These are phyloP conservation scores for Hypoxylon intermedium DNA, from an alignment of 495 filamentous ascomycete genomes.

Conservation along the genomic window DNA sequence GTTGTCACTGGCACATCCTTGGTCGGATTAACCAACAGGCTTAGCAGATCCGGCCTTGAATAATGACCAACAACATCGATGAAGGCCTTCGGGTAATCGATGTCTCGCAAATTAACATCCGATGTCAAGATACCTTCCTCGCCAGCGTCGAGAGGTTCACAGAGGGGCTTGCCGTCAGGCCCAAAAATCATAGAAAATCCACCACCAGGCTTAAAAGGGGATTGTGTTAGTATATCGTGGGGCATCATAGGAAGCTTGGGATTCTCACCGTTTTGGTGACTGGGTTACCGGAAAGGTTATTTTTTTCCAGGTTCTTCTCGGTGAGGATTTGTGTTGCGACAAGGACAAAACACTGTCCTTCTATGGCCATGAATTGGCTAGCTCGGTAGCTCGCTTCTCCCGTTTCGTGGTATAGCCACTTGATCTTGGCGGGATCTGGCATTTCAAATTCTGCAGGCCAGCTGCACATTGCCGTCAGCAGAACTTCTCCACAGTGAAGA, in stretches of 20 bases:
- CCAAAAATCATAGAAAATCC: slow-evolving; percentile 61
- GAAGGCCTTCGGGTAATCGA: slow-evolving; percentile 50
- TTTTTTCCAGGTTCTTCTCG: slow-evolving; percentile 47
- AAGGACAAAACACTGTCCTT: slow-evolving; percentile 60
- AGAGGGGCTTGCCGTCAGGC: slow-evolving; percentile 59
- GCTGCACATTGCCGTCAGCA: slow-evolving; percentile 21
- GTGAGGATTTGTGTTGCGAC: slow-evolving; percentile 55
- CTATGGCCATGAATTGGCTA: slow-evolving; percentile 57
- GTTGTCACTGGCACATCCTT: slow-evolving; percentile 42
- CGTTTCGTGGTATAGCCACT: slow-evolving; percentile 44
- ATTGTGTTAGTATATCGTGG: slow-evolving; percentile 26
- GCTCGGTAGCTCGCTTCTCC: slow-evolving; percentile 45
- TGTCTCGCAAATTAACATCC: slow-evolving; percentile 53
- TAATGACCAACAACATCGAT: slow-evolving; percentile 61
- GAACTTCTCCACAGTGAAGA: slow-evolving; percentile 3
- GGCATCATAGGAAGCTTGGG: background rate
- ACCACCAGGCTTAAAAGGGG: slow-evolving; percentile 49
- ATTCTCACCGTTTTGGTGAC: slow-evolving; percentile 43
- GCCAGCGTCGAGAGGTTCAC: slow-evolving; percentile 43
- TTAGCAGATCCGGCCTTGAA: slow-evolving; percentile 62
- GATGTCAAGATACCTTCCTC: slow-evolving; percentile 56
- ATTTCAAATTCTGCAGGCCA: slow-evolving; percentile 47
- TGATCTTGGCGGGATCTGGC: slow-evolving; percentile 44
- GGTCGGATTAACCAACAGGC: slow-evolving; percentile 53
- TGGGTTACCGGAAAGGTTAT: slow-evolving; percentile 44